These are phyloP conservation scores for Leccinum aurantiacum DNA, from an alignment of 768 basidiomycete species.

Conservation along the genomic window DNA sequence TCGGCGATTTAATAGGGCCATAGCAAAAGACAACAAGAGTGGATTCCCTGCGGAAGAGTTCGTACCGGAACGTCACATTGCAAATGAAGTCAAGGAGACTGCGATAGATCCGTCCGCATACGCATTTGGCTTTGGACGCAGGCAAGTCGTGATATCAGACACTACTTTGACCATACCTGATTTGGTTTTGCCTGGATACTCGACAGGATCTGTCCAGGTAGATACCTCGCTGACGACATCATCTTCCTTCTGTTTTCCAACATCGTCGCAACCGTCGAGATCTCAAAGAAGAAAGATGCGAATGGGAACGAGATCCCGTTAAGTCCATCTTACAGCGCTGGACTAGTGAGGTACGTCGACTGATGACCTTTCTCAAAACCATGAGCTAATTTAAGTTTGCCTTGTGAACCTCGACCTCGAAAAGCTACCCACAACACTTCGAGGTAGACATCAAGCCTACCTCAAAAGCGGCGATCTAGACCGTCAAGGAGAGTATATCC, in stretches of 20 bases:
- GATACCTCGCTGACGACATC: conserved; percentile 11
- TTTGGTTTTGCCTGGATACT: neutral
- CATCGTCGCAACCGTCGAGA: conserved; percentile 7
- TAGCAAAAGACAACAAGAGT: conserved; percentile 17
- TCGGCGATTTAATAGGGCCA: conserved; percentile 9
- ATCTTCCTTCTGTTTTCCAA: conserved; percentile 12
- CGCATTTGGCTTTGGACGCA: conserved; percentile 18
- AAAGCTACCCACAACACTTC: conserved; percentile 14
- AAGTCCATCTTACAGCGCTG: conserved; percentile 1
- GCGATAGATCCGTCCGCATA: conserved; percentile 14
- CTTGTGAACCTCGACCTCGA: neutral
- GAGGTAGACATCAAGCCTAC: conserved; percentile 12
- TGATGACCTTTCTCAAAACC: neutral
- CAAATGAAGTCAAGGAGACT: conserved; percentile 4
- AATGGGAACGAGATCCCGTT: conserved; percentile 12
- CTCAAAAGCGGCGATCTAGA: conserved; percentile 10
- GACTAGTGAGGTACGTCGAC: conserved; percentile 11
- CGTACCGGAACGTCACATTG: conserved; percentile 14
- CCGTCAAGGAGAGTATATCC: conserved; percentile 8
- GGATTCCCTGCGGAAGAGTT: conserved; percentile 18
- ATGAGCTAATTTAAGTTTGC: neutral
- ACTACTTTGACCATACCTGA: neutral
- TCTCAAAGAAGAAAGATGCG: conserved; percentile 9
- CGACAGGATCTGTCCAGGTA: conserved; percentile 15
- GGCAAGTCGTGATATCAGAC: neutral